Evolutionary conservation across 1,284 basidiomycete genomes (phyloP).

Genomic region (Leccinum angustisporum): DNA sequence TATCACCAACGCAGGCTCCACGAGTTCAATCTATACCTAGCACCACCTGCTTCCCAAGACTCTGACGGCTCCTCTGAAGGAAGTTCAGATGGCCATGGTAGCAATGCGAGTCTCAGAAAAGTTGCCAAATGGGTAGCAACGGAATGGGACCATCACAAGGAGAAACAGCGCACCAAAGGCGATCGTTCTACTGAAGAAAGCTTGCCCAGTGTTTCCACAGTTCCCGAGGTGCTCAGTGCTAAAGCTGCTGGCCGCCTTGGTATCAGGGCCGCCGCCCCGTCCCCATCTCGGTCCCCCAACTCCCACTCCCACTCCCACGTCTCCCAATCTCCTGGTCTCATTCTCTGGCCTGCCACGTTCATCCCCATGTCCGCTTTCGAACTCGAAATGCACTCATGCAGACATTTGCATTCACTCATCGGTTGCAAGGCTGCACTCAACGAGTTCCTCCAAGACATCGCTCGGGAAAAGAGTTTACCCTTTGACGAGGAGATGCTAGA

Average conservation of each 20-base stretch:
- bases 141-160: slow-evolving; percentile 37
- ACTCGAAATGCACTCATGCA: slow-evolving; percentile 68
- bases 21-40: slow-evolving; percentile 55
- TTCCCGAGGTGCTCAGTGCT: slow-evolving; percentile 36
- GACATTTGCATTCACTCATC: slow-evolving; percentile 61
- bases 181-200: slow-evolving; percentile 32
- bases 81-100: slow-evolving; percentile 25
- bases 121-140: slow-evolving; percentile 35
- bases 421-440: slow-evolving; percentile 57
- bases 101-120: slow-evolving; percentile 22
- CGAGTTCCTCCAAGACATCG: slow-evolving; percentile 46
- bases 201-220: slow-evolving; percentile 9
- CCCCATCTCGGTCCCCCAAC: slow-evolving; percentile 2
- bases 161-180: slow-evolving; percentile 24
- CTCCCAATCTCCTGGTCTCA: slow-evolving; percentile 49
- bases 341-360: slow-evolving; percentile 57
- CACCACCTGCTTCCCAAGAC: slow-evolving; percentile 39
- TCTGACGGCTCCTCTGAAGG: slow-evolving; percentile 28
- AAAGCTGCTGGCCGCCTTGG: slow-evolving; percentile 47
- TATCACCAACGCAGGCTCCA: slow-evolving; percentile 38
- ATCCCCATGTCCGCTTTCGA: slow-evolving; percentile 56
- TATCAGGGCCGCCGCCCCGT: slow-evolving; percentile 22
- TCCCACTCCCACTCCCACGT: slow-evolving; percentile 3
- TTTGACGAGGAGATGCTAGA: slow-evolving; percentile 47
- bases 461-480: slow-evolving; percentile 28